A percentile compares a stretch with the other conserved stretches of the same genome.
These are phyloP conservation scores for Trichophyton rubrum DNA, from an alignment of 2,329 filamentous ascomycete genomes.

Conservation along the genomic window DNA sequence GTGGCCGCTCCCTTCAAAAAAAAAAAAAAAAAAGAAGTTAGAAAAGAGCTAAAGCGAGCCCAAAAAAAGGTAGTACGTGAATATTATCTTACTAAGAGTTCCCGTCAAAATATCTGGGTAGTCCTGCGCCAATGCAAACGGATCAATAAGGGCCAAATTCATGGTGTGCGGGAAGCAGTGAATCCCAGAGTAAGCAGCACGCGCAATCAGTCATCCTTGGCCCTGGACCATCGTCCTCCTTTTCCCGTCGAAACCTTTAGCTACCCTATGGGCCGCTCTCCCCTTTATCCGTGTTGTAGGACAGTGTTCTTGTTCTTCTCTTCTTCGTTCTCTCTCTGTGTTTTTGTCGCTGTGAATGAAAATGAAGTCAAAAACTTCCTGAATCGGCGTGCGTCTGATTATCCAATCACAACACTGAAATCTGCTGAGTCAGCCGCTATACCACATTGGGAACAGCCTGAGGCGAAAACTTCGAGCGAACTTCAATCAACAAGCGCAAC, in stretches of 20 bases:
- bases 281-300: background rate
- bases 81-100: slow-evolving; percentile 55
- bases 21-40: too few species aligned
- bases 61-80: background rate
- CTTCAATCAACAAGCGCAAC: slow-evolving; percentile 28
- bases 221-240: background rate
- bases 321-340: background rate
- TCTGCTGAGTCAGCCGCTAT: background rate
- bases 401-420: background rate
- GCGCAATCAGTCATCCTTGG: background rate
- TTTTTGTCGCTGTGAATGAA: background rate
- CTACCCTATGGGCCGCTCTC: background rate
- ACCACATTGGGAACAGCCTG: background rate
- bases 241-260: background rate
- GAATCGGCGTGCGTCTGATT: background rate
- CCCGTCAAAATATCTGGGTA: slow-evolving; percentile 84
- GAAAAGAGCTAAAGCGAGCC: slow-evolving; percentile 28
- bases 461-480: slow-evolving; percentile 24
- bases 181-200: background rate
- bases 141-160: slow-evolving; percentile 61
- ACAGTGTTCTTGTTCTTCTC: background rate
- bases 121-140: slow-evolving; percentile 61
- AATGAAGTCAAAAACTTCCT: background rate
- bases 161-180: slow-evolving; percentile 30
- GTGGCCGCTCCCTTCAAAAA: slow-evolving; percentile 44